phyloP scores from a whole-genome alignment of 1,284 basidiomycete genomes.

The Sporisorium scitamineum region DNA sequence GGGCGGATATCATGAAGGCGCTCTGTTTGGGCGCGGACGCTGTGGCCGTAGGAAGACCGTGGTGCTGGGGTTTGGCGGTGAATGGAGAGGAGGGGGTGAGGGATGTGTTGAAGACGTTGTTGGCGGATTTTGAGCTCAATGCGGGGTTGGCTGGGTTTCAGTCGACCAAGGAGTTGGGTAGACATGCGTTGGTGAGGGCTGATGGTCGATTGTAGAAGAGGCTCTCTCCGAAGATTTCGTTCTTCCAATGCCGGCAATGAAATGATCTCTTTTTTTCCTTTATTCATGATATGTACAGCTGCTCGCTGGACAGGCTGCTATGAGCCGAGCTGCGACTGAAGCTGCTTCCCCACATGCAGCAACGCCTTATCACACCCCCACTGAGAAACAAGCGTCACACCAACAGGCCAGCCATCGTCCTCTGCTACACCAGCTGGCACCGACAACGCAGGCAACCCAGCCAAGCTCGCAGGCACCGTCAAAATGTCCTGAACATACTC shows the following conservation, averaged over 20 bases:
- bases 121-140: slow-evolving; percentile 60
- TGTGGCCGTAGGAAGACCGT: slow-evolving; percentile 64
- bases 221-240: too few species aligned
- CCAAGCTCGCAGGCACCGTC: slow-evolving; percentile 90
- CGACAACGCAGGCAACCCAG: slow-evolving; percentile 84
- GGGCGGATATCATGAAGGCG: slow-evolving; percentile 64
- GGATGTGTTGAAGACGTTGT: slow-evolving; percentile 55
- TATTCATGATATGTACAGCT: neutral
- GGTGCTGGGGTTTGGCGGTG: slow-evolving; percentile 60
- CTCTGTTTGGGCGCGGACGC: slow-evolving; percentile 62
- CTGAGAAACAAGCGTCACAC: slow-evolving; percentile 85
- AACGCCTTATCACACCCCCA: slow-evolving; percentile 86
- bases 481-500: slow-evolving; percentile 89
- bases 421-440: slow-evolving; percentile 74
- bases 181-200: slow-evolving; percentile 28
- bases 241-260: too few species aligned
- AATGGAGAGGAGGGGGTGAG: slow-evolving; percentile 61
- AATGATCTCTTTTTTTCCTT: neutral
- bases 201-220: slow-evolving; percentile 23
- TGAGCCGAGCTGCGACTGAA: slow-evolving; percentile 69
- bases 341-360: slow-evolving; percentile 73
- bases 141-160: slow-evolving; percentile 37
- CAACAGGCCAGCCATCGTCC: slow-evolving; percentile 79
- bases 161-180: slow-evolving; percentile 20
- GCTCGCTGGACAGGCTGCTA: too few species aligned